Conservation (phyloP, 257 asterid species). For the Ocimum tenuiflorum region DNA sequence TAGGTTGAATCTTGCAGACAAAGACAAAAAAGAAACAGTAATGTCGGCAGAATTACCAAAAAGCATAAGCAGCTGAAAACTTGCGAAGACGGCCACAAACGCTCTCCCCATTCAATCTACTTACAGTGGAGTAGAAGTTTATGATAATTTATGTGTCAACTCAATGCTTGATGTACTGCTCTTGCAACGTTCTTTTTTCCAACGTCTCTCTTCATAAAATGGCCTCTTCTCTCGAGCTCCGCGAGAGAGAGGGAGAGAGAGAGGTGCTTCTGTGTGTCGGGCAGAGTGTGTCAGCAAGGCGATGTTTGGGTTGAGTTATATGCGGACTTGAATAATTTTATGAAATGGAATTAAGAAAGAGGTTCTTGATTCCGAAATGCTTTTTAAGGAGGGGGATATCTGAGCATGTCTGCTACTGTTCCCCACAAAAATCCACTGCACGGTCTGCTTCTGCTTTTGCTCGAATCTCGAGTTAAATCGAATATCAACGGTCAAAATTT, state of each 20-base stretch:
- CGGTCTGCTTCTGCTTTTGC: neutral
- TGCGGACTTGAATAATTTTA: conserved; percentile 50
- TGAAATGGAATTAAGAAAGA: conserved; percentile 27
- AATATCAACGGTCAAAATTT: conserved; percentile 26
- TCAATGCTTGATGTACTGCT: neutral
- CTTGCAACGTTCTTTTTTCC: conserved; percentile 8
- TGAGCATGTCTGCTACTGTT: conserved; percentile 34
- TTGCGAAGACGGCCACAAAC: conserved; percentile 29
- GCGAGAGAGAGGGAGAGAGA: conserved; percentile 9
- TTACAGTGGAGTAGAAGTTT: neutral
- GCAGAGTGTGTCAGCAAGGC: conserved; percentile 43
- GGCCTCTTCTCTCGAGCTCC: conserved; percentile 19
- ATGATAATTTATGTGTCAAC: neutral
- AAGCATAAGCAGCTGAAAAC: conserved; percentile 42
- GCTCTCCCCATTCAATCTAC: conserved; percentile 37
- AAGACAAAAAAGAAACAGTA: neutral
- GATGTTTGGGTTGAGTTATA: conserved; percentile 15
- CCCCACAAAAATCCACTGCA: conserved; percentile 13
- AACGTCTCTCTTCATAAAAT: conserved; percentile 18
- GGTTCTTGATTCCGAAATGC: conserved; percentile 41
- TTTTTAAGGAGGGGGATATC: conserved; percentile 14
- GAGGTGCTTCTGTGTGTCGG: conserved; percentile 20
- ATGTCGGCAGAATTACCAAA: conserved; percentile 36
- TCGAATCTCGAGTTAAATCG: conserved; percentile 17
- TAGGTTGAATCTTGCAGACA: neutral